A percentile compares a stretch with the other conserved stretches of the same genome.
Evolutionary conservation across 306 rosid species (phyloP).

Genomic region (Inga leiocalycina): DNA sequence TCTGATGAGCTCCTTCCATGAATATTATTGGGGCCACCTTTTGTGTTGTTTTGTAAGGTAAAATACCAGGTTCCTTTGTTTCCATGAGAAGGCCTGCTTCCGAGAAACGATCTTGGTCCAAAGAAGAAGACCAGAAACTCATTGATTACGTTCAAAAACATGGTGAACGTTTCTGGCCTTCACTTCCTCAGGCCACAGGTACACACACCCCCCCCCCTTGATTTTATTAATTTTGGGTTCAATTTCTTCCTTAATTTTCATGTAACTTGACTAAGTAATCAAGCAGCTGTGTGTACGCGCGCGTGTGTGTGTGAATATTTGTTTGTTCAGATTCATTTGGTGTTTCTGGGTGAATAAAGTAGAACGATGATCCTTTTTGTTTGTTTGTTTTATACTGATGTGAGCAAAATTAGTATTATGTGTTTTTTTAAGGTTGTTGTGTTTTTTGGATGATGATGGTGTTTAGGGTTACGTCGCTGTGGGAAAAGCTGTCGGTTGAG

Average conservation of each 20-base stretch:
- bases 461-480: constrained; percentile 47
- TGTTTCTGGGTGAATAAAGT: background rate
- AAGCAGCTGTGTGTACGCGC: too few relatives aligned
- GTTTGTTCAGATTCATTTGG: background rate
- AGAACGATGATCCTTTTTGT: background rate
- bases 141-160: constrained; percentile 40
- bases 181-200: constrained; percentile 56
- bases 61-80: background rate
- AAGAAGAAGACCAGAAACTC: constrained; percentile 57
- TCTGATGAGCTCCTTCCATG: background rate
- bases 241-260: background rate
- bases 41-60: background rate
- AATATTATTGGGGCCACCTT: background rate
- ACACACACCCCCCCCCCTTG: fast-evolving
- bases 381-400: background rate
- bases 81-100: constrained; percentile 21
- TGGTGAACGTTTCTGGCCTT: constrained; percentile 52
- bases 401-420: background rate
- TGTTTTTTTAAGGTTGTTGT: background rate
- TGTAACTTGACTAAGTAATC: background rate
- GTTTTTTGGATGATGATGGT: background rate
- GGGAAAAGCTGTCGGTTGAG: constrained; percentile 60
- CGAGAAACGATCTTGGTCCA: constrained; percentile 53
- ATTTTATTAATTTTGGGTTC: background rate
- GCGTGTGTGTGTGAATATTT: too few relatives aligned